Conservation (phyloP, 495 filamentous ascomycete genomes). For the Mycothermus thermophilus region DNA sequence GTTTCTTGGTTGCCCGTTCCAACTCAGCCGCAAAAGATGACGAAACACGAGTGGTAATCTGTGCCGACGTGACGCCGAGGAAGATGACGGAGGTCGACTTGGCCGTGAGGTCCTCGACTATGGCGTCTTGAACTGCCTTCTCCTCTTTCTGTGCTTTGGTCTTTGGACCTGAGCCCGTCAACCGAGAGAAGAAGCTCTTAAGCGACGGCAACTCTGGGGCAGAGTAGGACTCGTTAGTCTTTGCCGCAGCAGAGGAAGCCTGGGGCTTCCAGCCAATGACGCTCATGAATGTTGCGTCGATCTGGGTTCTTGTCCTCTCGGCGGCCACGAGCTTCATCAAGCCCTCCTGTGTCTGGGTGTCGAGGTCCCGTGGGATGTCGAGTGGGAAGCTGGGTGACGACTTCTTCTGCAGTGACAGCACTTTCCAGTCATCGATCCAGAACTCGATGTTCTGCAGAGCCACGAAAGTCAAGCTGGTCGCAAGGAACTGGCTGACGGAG, state of each 20-base stretch:
- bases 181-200: constrained; percentile 65
- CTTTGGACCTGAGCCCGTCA: constrained; percentile 34
- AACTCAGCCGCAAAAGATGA: constrained; percentile 62
- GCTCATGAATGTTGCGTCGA: constrained; percentile 85
- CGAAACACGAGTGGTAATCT: constrained; percentile 56
- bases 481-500: constrained; percentile 77
- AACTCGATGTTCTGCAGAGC: constrained; percentile 76
- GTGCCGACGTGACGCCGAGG: constrained; percentile 71
- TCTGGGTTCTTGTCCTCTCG: constrained; percentile 68
- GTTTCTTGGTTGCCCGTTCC: constrained; percentile 94
- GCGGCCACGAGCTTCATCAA: constrained; percentile 69
- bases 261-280: constrained; percentile 69
- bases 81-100: constrained; percentile 63
- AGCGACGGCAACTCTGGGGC: constrained; percentile 42
- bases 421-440: constrained; percentile 73
- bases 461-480: constrained; percentile 93
- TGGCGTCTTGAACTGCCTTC: constrained; percentile 37
- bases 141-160: constrained; percentile 40
- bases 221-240: constrained; percentile 27
- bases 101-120: constrained; percentile 53
- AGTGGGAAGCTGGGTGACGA: constrained; percentile 58
- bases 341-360: constrained; percentile 65
- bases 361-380: constrained; percentile 63
- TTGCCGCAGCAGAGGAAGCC: constrained; percentile 20
- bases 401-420: constrained; percentile 70